These are phyloP conservation scores for Pontederia crassipes DNA, from an alignment of 176 grass and related monocot genomes.

Conservation along the genomic window DNA sequence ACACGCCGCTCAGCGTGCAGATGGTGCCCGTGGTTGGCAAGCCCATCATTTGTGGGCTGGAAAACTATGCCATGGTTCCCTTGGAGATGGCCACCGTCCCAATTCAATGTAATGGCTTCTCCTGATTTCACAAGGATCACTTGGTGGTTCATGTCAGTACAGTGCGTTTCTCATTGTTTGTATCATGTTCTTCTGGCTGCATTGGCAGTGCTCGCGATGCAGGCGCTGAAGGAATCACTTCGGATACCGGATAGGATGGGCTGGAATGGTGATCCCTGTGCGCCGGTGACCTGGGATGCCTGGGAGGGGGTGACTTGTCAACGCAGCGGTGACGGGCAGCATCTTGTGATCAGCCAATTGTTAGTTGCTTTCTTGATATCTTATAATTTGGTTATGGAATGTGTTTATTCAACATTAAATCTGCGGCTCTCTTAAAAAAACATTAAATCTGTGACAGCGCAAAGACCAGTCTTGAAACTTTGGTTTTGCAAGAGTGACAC, in stretches of 20 bases:
- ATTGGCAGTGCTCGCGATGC: constrained; percentile 69
- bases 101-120: constrained; percentile 44
- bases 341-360: constrained; percentile 89
- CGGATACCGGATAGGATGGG: constrained; percentile 92
- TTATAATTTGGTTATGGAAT: background rate
- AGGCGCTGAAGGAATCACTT: constrained; percentile 69
- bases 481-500: too few species aligned
- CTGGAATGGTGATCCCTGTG: constrained; percentile 94
- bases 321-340: constrained; percentile 28
- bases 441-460: too few species aligned
- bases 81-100: constrained; percentile 58
- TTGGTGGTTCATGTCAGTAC: background rate
- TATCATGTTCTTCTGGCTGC: constrained; percentile 7
- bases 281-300: constrained; percentile 77
- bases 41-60: constrained; percentile 76
- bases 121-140: background rate
- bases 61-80: constrained; percentile 94
- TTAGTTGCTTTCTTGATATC: constrained; percentile 15
- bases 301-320: constrained; percentile 98
- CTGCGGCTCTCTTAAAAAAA: too few species aligned
- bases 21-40: constrained; percentile 67
- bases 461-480: too few species aligned
- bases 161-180: background rate
- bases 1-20: constrained; percentile 44
- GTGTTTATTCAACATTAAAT: too few species aligned